phyloP scores from a whole-genome alignment of 345 rosid species.

The Carallia pectinifolia region DNA sequence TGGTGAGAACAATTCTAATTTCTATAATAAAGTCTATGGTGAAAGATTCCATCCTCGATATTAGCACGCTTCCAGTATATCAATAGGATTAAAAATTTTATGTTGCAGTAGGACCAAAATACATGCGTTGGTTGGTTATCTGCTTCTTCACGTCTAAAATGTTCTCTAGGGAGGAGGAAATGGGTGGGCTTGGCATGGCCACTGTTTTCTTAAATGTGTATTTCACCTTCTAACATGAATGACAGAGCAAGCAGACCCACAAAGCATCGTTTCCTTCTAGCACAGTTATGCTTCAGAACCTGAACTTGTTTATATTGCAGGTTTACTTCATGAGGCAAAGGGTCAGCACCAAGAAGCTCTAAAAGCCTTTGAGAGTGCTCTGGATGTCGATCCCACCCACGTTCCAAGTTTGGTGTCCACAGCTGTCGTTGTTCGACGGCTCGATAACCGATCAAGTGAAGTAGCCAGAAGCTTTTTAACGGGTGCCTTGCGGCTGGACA shows the following conservation, averaged over 20 bases:
- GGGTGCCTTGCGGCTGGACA: slow-evolving; percentile 53
- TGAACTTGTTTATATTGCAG: slow-evolving; percentile 26
- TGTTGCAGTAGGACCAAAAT: no score
- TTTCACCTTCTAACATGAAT: no score
- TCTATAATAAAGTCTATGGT: background rate
- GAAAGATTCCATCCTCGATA: background rate
- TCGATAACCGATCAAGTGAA: slow-evolving; percentile 37
- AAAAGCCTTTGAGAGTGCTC: slow-evolving; percentile 43
- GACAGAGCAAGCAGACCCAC: no score
- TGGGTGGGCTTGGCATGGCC: no score
- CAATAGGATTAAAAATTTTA: no score
- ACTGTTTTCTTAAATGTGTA: no score
- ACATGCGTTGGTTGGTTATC: no score
- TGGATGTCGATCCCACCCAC: slow-evolving; percentile 52
- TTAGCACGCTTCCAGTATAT: no score
- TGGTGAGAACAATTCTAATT: background rate
- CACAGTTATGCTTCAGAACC: background rate
- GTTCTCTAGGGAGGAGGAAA: no score
- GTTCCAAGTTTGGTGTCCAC: slow-evolving; percentile 62
- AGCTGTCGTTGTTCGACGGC: slow-evolving; percentile 45
- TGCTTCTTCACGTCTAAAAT: no score
- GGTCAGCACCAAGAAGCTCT: slow-evolving; percentile 53
- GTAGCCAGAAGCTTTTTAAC: slow-evolving; percentile 49
- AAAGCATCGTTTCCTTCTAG: background rate
- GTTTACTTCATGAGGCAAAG: slow-evolving; percentile 44